Evolutionary conservation across 2,329 filamentous ascomycete genomes (phyloP).

Genomic region (Ophiosphaerella narmari): DNA sequence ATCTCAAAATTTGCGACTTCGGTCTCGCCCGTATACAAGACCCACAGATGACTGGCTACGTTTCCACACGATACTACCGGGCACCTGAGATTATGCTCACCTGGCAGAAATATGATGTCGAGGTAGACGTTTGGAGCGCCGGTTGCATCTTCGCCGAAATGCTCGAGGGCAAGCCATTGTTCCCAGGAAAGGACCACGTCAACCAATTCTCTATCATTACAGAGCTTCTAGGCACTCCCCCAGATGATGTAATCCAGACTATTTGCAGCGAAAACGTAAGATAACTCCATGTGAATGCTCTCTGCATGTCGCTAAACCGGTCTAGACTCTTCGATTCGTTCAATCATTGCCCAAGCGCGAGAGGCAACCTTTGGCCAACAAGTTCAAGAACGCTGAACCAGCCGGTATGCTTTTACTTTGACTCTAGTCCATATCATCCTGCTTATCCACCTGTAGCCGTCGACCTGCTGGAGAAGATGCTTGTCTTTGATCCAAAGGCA

Average conservation of each 20-base stretch:
- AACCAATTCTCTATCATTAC: slow-evolving; percentile 99
- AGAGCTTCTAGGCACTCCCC: slow-evolving; percentile 91
- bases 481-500: slow-evolving; percentile 98
- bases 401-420: slow-evolving; percentile 62
- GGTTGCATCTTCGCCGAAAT: slow-evolving; percentile 64
- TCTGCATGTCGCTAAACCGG: slow-evolving; percentile 20
- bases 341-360: slow-evolving; percentile 96
- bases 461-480: slow-evolving; percentile 92
- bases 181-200: slow-evolving; percentile 98
- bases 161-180: slow-evolving; percentile 96
- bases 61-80: slow-evolving; percentile 97
- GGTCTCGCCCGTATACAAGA: slow-evolving; percentile 97
- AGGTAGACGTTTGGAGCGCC: slow-evolving; percentile 99
- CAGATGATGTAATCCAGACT: slow-evolving; percentile 97
- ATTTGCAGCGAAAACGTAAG: slow-evolving; percentile 97
- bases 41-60: slow-evolving; percentile 99
- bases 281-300: neutral
- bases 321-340: slow-evolving; percentile 89
- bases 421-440: neutral
- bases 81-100: slow-evolving; percentile 99
- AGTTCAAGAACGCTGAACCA: slow-evolving; percentile 94
- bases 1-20: slow-evolving; percentile 99
- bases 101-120: slow-evolving; percentile 99
- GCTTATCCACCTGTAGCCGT: slow-evolving; percentile 64
- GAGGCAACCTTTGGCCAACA: slow-evolving; percentile 80